phyloP scores from a whole-genome alignment of 345 rosid genomes.

The Balakata baccata region DNA sequence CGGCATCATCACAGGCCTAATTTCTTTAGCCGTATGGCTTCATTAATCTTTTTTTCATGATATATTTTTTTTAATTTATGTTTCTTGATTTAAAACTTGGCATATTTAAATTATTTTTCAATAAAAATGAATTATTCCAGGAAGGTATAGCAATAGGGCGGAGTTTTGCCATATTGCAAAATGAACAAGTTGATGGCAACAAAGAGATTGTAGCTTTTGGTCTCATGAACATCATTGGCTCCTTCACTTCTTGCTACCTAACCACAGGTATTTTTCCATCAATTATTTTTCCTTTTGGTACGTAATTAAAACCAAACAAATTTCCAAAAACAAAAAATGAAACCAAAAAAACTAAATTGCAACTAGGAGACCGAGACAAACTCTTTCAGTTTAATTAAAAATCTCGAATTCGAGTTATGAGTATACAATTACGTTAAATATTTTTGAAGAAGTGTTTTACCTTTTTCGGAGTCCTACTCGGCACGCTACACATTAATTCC shows the following conservation, averaged over 20 bases:
- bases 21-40: constrained; percentile 69
- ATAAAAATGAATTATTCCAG: constrained; percentile 28
- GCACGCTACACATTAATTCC: too few species aligned
- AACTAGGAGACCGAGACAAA: too few species aligned
- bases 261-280: constrained; percentile 56
- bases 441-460: too few species aligned
- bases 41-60: neutral
- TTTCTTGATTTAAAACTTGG: neutral
- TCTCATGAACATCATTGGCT: constrained; percentile 79
- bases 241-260: constrained; percentile 86
- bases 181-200: constrained; percentile 86
- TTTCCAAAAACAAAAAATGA: too few species aligned
- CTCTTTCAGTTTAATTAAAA: too few species aligned
- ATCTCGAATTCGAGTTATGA: too few species aligned
- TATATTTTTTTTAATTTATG: neutral
- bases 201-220: constrained; percentile 94
- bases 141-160: constrained; percentile 92
- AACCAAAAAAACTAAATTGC: too few species aligned
- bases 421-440: too few species aligned
- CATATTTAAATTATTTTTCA: neutral
- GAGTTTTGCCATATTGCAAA: constrained; percentile 72
- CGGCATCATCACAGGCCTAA: constrained; percentile 57
- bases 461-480: too few species aligned
- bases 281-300: neutral
- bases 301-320: too few species aligned